phyloP scores from a whole-genome alignment of 345 rosid genomes.

The Camelina hispida region DNA sequence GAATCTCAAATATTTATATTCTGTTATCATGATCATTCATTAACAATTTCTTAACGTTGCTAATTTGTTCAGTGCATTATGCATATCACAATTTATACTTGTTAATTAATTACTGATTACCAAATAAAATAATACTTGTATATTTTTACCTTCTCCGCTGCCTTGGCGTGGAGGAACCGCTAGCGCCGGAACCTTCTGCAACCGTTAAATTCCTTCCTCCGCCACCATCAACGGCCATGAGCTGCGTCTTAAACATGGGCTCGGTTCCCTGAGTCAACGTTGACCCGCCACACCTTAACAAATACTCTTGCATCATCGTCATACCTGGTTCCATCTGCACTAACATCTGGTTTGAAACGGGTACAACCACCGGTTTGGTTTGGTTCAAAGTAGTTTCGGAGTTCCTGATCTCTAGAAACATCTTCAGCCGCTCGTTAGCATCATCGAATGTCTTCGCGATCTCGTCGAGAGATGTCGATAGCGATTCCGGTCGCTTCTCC shows the following conservation, averaged over 20 bases:
- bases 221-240: slow-evolving; percentile 20
- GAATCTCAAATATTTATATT: not conserved
- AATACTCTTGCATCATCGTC: slow-evolving; percentile 48
- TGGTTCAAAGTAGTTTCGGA: slow-evolving; percentile 22
- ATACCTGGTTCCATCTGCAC: slow-evolving; percentile 38
- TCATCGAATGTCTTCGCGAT: slow-evolving; percentile 44
- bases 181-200: slow-evolving; percentile 24
- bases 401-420: slow-evolving; percentile 12
- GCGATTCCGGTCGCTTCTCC: slow-evolving; percentile 41
- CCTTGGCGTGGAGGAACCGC: slow-evolving; percentile 48
- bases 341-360: slow-evolving; percentile 41
- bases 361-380: slow-evolving; percentile 9
- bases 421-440: slow-evolving; percentile 48
- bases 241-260: slow-evolving; percentile 24
- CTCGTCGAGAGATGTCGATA: slow-evolving; percentile 52
- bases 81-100: not conserved
- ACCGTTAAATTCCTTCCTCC: slow-evolving; percentile 28
- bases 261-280: slow-evolving; percentile 29
- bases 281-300: slow-evolving; percentile 42
- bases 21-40: not conserved
- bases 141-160: slow-evolving; percentile 50
- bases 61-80: not conserved
- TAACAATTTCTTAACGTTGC: not conserved
- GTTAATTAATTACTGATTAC: not conserved
- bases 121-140: not conserved